Conservation (phyloP, 2,329 filamentous ascomycete species). For the Beauveria caledonica region DNA sequence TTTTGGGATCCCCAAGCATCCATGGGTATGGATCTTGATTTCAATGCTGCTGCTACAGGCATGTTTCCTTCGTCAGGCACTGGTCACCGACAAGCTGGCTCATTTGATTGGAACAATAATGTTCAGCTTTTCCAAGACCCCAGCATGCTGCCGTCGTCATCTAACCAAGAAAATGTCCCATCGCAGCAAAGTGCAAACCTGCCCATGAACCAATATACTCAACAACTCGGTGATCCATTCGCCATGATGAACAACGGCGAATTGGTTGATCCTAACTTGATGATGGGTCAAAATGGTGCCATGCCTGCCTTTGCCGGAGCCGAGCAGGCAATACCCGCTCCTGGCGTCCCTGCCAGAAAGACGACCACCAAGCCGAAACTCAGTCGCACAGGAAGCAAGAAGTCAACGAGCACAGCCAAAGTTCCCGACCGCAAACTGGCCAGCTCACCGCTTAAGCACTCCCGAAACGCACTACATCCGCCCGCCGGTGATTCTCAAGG, state of each 20-base stretch:
- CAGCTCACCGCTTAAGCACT: constrained; percentile 45
- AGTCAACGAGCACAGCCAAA: constrained; percentile 32
- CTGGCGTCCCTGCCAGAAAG: background rate
- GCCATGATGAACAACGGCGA: constrained; percentile 35
- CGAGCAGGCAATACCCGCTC: constrained; percentile 19
- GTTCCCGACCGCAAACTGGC: constrained; percentile 32
- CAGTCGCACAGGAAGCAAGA: constrained; percentile 37
- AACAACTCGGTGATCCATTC: constrained; percentile 43
- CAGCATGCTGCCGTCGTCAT: constrained; percentile 22
- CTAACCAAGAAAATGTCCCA: constrained; percentile 29
- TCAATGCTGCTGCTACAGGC: constrained; percentile 34
- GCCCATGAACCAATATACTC: constrained; percentile 24
- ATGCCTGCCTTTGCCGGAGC: constrained; percentile 32
- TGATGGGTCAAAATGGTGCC: constrained; percentile 44
- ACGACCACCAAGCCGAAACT: constrained; percentile 18
- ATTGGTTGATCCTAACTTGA: constrained; percentile 51
- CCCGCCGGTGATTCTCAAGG: constrained; percentile 47
- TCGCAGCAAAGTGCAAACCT: constrained; percentile 14
- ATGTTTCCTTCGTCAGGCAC: constrained; percentile 31
- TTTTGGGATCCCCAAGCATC: constrained; percentile 50
- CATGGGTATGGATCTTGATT: constrained; percentile 56
- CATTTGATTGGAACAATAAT: constrained; percentile 49
- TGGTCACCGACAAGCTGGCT: constrained; percentile 38
- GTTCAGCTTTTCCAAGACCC: constrained; percentile 48
- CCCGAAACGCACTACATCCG: constrained; percentile 41